Evolutionary conservation across 2,329 filamentous ascomycete species (phyloP), one percentile per base, ranked within the genome.

Genomic region (Magnaporthales sp.): DNA sequence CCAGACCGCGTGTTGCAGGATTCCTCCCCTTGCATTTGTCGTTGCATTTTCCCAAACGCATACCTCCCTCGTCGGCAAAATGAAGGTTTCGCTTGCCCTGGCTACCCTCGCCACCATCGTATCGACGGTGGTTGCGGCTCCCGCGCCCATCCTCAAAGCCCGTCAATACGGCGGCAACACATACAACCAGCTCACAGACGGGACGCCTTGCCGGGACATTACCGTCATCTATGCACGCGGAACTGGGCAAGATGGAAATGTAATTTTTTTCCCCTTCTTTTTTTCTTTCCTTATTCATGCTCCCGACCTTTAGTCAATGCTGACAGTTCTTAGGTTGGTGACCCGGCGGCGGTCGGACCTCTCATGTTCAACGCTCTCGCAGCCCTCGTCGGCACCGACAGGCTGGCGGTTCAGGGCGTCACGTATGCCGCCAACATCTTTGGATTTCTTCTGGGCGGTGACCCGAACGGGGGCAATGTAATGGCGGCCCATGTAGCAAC

Each of bases 401-500:
- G 29, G n/a, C 19, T 65, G n/a, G 64, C 64, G 3, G 10, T 65
- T 29, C 64, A 65, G 29, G 64, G 64, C 2, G 64, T 65, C 6
- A 29, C 38, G 19, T 65, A 65, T 27, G 29, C 63, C 2, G 64
- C 64, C 51, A 60, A 32, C 19, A 26, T 54, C 15, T 13, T 61
- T 1, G 51, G 64, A n/a, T 65, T 60, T 27, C 51, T 65, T 15
- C 29, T 27, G 6, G 64, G 64, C 51, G 64, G 64, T 8, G 51
- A 58, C 22, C 64, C 64, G 8, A 54, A 69, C 67, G 69, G 65
- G 56, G 62, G n/a, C 67, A 11, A 54, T 51, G 46, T 29, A 46
- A 63, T 65, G 74, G 76, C 77, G 30, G 68, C 72, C 51, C 24
- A 10, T 15, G 8, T 24, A n/a, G 38, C 4, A 30, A 64, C 10